phyloP scores from a whole-genome alignment of 2,329 filamentous ascomycete species.

The Colletotrichum spinosum region DNA sequence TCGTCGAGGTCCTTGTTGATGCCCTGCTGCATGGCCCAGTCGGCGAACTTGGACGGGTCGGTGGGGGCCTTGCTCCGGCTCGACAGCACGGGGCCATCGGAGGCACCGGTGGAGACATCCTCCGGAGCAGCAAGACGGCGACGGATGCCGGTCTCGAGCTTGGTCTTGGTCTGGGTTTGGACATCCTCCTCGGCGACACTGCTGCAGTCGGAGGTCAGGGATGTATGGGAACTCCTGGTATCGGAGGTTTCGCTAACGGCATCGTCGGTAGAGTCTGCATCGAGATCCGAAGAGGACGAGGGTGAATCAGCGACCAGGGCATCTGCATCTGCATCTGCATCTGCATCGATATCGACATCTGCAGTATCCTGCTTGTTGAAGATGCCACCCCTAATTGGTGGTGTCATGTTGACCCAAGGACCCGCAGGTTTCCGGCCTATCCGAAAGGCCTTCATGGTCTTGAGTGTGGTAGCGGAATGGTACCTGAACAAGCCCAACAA shows the following conservation, averaged over 20 bases:
- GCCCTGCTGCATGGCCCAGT: slow-evolving; percentile 50
- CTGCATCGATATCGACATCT: slow-evolving; percentile 6
- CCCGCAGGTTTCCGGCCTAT: slow-evolving; percentile 67
- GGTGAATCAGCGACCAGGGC: slow-evolving; percentile 17
- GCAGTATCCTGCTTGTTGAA: slow-evolving; percentile 44
- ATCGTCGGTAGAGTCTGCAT: slow-evolving; percentile 33
- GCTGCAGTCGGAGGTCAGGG: slow-evolving; percentile 37
- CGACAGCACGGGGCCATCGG: slow-evolving; percentile 13
- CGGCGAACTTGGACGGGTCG: slow-evolving; percentile 46
- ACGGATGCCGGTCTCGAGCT: slow-evolving; percentile 28
- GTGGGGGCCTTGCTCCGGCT: slow-evolving; percentile 27
- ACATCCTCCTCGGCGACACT: slow-evolving; percentile 23
- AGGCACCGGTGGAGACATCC: not conserved
- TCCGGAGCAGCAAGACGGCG: slow-evolving; percentile 23
- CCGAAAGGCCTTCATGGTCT: slow-evolving; percentile 69
- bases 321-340: slow-evolving; percentile 20
- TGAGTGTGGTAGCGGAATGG: slow-evolving; percentile 64
- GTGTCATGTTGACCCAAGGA: slow-evolving; percentile 68
- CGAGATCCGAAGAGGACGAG: slow-evolving; percentile 34
- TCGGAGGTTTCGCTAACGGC: slow-evolving; percentile 31
- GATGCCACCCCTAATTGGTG: slow-evolving; percentile 67
- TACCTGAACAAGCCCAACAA: slow-evolving; percentile 63
- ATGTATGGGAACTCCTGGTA: slow-evolving; percentile 33
- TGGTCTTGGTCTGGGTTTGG: slow-evolving; percentile 1
- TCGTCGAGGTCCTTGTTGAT: slow-evolving; percentile 48